Evolutionary conservation across 805 yeast genomes (phyloP).

Genomic region (Yarrowia sp.): DNA sequence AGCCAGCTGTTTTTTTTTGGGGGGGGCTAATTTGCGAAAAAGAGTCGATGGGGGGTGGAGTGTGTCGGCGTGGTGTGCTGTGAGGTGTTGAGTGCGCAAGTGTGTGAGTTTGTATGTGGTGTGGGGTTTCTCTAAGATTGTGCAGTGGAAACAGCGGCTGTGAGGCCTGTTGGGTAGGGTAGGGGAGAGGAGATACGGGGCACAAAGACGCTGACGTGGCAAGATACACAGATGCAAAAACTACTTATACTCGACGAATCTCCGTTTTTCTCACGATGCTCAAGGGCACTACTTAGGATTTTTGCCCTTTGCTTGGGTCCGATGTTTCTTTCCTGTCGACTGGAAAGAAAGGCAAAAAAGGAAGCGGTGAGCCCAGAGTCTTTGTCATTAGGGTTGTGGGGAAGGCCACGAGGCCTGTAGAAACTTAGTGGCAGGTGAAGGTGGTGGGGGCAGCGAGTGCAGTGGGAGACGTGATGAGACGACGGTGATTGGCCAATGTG

Average conservation of each 20-base stretch:
- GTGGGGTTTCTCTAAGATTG: slow-evolving; percentile 29
- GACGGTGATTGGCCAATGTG: too few species aligned
- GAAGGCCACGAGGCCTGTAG: slow-evolving; percentile 37
- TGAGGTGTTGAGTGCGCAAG: slow-evolving; percentile 25
- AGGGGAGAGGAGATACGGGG: neutral
- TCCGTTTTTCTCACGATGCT: neutral
- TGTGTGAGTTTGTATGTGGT: slow-evolving; percentile 14
- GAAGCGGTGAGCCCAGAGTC: neutral
- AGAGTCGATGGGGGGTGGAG: neutral
- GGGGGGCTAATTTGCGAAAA: too few species aligned
- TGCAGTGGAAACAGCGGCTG: slow-evolving; percentile 10
- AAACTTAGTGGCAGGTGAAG: neutral
- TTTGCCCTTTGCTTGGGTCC: slow-evolving; percentile 15
- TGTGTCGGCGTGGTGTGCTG: neutral
- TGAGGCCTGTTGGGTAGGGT: slow-evolving; percentile 30
- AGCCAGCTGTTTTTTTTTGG: too few species aligned
- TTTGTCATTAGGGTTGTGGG: slow-evolving; percentile 34
- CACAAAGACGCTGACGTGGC: too few species aligned
- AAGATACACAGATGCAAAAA: too few species aligned
- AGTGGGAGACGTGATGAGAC: too few species aligned
- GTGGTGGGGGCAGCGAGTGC: too few species aligned
- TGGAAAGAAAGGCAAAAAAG: slow-evolving; percentile 14
- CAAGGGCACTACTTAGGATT: slow-evolving; percentile 10
- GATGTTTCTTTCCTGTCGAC: slow-evolving; percentile 18
- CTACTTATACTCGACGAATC: too few species aligned